Base-by-base conservation (phyloP, 805 yeast genomes). In the Candida ortonii region DNA sequence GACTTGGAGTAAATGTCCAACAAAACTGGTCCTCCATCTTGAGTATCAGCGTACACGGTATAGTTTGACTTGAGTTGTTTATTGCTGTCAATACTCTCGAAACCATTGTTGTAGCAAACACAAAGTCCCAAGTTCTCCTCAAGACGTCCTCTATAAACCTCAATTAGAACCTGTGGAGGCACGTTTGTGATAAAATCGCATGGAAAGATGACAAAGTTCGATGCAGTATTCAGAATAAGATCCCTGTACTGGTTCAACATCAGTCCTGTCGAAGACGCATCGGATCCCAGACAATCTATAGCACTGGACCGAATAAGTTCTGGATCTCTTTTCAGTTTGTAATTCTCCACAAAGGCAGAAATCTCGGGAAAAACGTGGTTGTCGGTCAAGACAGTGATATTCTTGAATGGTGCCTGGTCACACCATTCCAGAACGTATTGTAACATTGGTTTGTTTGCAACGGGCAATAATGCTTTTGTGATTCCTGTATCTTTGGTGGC, bases 121-220 rank as follows among this genome's bases (percentile, higher is more conserved):
- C 84, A 70, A 62, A 87, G 68, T 6, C 94, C 93, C 28, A 84
- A 59, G 43, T 84, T 86, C 18, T 67, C 62, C 25, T 74, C 81
- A 15, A 73, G 76, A 50, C 80, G 78, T 46, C 80, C 80, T 51
- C 96, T 70, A 57, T 80, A 89, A 32, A 82, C 84, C 53, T 90
- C 95, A 28, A 88, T 77, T 20, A 93, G 69, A 13, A 82, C 81
- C 51, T 85, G 90, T 8, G 97, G 96, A 3, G 96, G 95, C 23
- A 90, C 67, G 55, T 89, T 90, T 2, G 97, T 88, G 34, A 94
- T 69, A 55, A 93, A 85, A 59, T 94, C 98, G 64, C 97, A 90
- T 6, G 97, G 97, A 36, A 93, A 62, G 20, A 93, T 60, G n/a
- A 88, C 85, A 52, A 87, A 80, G 53, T 80, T 80, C 21, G 68